Base-by-base conservation (phyloP, 2,329 filamentous ascomycete genomes). In the Talaromyces atroroseus region DNA sequence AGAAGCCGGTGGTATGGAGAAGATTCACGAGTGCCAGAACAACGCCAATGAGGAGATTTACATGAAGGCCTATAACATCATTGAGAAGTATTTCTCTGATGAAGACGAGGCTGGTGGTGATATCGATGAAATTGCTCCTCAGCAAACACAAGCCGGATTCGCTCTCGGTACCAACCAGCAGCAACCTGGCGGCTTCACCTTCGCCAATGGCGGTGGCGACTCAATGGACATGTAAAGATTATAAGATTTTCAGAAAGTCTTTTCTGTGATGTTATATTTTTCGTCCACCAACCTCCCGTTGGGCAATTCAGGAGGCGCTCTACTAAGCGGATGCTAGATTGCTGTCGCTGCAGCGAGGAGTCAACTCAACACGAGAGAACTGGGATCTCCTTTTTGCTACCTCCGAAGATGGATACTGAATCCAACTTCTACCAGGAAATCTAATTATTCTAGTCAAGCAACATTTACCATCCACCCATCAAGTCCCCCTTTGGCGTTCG, bases 51-150 rank as follows among this genome's bases (percentile, higher is more conserved):
- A 99, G 78, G 94, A 99, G 78, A 99, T 99, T 66, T 99, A 99
- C 82, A 97, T 99, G 92, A 99, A 99, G 85, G 94, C 94, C 0
- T 99, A 97, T 83, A 97, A 95, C 83, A 99, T 99, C 76, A 99
- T 99, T 65, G 94, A 99, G 82, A 96, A 96, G 81, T 99, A 99
- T 83, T 99, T 99, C 80, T 96, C 92, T 0, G 94, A 99, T 68
- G 94, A 99, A 65, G 94, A 97, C 56, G 94, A 95, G 71, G 83
- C 82, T 61, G 84, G 77, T 48, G 80, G 75, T 61, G 91, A 92
- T 66, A 91, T 91, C 64, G 89, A 91, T 60, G 90, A 95, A 67
- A 83, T 90, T 74, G 87, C 83, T 59, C 84, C 89, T 59, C 82
- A 84, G 66, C 81, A 84, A 64, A 84, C 82, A 62, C 87, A 90